These are phyloP conservation scores for Backusella macrospora DNA, from an alignment of 192 early-diverging fungal species.

Conservation along the genomic window DNA sequence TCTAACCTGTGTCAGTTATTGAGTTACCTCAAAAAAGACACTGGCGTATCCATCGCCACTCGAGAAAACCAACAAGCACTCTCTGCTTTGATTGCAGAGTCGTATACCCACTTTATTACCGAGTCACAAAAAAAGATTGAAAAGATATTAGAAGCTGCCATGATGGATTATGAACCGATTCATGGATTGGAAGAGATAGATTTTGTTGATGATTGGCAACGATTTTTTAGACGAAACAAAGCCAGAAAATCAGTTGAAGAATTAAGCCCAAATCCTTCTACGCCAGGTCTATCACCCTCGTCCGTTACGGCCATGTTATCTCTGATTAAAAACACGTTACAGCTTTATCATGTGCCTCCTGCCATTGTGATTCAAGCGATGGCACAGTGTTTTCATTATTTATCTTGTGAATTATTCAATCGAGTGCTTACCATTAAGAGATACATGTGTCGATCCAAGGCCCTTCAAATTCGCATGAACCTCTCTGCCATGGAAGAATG, in stretches of 20 bases:
- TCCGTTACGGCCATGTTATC: conserved; percentile 72
- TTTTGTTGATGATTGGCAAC: conserved; percentile 59
- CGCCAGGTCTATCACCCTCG: conserved; percentile 51
- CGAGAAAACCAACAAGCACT: conserved; percentile 73
- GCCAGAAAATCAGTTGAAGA: background rate
- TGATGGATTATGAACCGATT: conserved; percentile 74
- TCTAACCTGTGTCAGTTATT: conserved; percentile 80
- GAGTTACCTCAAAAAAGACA: conserved; percentile 86
- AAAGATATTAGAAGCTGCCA: conserved; percentile 61
- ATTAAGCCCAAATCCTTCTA: background rate
- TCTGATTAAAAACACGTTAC: conserved; percentile 61
- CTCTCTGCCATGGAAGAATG: conserved; percentile 81
- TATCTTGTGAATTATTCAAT: conserved; percentile 85
- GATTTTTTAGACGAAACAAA: conserved; percentile 46
- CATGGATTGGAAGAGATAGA: conserved; percentile 61
- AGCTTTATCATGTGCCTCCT: conserved; percentile 73
- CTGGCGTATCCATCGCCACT: conserved; percentile 65
- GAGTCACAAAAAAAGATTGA: conserved; percentile 69
- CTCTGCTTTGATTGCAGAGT: conserved; percentile 75
- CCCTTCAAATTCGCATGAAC: conserved; percentile 85
- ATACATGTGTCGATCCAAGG: conserved; percentile 75
- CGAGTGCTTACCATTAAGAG: conserved; percentile 75
- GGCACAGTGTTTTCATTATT: conserved; percentile 75
- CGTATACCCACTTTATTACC: conserved; percentile 60
- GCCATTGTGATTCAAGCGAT: conserved; percentile 70